Conservation (phyloP, 495 filamentous ascomycete species). For the Neurospora sp. region DNA sequence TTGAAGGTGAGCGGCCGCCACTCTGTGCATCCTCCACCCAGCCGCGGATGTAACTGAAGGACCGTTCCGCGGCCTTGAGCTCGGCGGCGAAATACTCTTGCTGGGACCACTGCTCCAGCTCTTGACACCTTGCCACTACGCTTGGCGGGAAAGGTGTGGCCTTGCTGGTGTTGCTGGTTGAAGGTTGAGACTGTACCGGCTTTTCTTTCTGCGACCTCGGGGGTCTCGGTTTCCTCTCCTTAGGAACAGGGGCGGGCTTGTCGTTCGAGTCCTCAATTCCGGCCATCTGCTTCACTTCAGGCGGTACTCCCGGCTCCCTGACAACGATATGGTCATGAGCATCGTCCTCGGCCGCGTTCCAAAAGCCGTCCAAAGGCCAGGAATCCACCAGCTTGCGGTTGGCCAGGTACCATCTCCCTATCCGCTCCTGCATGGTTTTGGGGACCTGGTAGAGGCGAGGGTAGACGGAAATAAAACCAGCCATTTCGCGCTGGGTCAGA, state of each 20-base stretch:
- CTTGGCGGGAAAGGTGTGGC: background rate
- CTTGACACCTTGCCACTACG: background rate
- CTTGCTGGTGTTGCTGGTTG: background rate
- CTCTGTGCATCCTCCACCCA: background rate
- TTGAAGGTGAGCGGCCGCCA: background rate
- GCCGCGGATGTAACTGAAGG: background rate
- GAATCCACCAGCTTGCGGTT: background rate
- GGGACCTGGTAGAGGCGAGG: slow-evolving; percentile 8
- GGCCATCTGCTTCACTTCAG: background rate
- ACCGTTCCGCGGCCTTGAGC: background rate
- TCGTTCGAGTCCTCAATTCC: background rate
- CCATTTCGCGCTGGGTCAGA: slow-evolving; percentile 1
- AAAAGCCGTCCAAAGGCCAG: background rate
- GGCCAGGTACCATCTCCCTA: background rate
- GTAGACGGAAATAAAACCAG: slow-evolving; percentile 1
- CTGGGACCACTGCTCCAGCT: background rate
- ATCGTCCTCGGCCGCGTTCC: background rate
- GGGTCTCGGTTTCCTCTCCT: background rate
- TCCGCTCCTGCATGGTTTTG: background rate
- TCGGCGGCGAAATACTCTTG: background rate
- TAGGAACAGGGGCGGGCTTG: background rate
- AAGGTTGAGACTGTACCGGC: background rate
- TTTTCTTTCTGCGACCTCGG: background rate
- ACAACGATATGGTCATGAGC: background rate
- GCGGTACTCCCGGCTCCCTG: background rate